Evolutionary conservation across 1,284 basidiomycete genomes (phyloP), one percentile per base, ranked within the genome.

Genomic region (Pseudozyma flocculosa): DNA sequence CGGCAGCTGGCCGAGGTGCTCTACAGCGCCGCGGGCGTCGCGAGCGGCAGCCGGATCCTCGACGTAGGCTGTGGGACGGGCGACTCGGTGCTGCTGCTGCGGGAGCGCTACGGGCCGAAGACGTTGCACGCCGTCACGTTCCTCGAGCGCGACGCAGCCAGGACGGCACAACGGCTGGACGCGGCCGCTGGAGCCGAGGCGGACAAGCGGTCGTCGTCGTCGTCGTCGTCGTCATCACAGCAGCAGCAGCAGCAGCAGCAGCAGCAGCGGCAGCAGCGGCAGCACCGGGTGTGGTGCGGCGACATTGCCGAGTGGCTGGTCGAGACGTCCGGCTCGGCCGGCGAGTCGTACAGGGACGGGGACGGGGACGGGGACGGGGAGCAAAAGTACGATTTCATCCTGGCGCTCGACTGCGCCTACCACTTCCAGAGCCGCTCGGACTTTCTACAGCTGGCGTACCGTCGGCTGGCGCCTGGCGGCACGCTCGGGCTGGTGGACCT

Each of bases 371-470:
- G 38, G 14, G 44, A 58, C 32, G 21, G 15, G 17, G 13, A 22
- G 14, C 8, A 10, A 19, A 52, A 32, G 50, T 78, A 75, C 53
- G 72, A 76, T 37, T 50, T 50, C 24, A 70, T 78, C 36, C 53
- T 75, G 3, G 75, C 74, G 2, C 63, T 76, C 3, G 75, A 78
- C 54, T 78, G 74, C 54, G 72, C 72, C 11, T 78, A 72, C 54
- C 75, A 78, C 52, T 77, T 77, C 45, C 44, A 46, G 29, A 43
- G 55, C 26, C 53, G 73, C 7, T 37, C 58, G 9, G 49, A 57
- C 14, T 76, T 72, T 37, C 59, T 78, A 39, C 46, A 45, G 24
- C 44, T 54, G 2, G 68, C 67, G 3, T 48, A 45, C n/a, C 15
- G 36, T 29, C 26, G 57, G 2, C 54, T 78, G 38, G 50, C 37